Evolutionary conservation across 192 early-diverging fungal genomes (phyloP), one percentile per base, ranked within the genome.

Genomic region (Geosiphon pyriformis): DNA sequence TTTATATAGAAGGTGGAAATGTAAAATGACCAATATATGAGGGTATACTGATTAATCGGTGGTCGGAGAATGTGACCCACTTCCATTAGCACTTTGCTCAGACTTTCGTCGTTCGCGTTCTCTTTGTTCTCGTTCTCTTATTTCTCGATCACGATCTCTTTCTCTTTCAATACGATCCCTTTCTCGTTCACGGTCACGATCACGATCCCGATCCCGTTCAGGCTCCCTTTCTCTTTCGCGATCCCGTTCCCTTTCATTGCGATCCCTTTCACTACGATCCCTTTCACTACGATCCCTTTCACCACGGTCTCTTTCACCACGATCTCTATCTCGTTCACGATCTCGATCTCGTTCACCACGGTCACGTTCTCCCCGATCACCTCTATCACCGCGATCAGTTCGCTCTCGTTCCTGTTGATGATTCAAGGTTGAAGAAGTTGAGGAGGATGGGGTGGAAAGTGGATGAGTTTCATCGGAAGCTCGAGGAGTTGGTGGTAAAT

Each of bases 31-130:
- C n/a, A n/a, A n/a, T n/a, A n/a, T n/a, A n/a, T n/a, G n/a, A n/a
- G n/a, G n/a, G n/a, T n/a, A n/a, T n/a, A n/a, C n/a, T n/a, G n/a
- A 42, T 42, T 42, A 42, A 42, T 6, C 7, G 15, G 37, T 42
- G 7, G 55, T 57, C 8, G 60, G 60, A 18, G 60, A 61, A 23
- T 61, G 60, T 3, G 60, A 1, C 1, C 22, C 27, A 26, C 63
- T 37, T 27, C 33, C 64, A 42, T 54, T 66, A 34, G 32, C 64
- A 55, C 64, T 66, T 66, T 66, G 64, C 8, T 66, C 64, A 7
- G 64, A 65, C 29, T 66, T 66, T 55, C 64, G 50, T 18, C 64
- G 27, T 12, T 66, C 64, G 12, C 64, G 27, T 12, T 66, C 64
- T 55, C 64, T 25, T 51, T 26, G 17, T 51, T 32, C 15, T 32